These are phyloP conservation scores for Hirschfeldia incana DNA, from an alignment of 345 rosid genomes.

Conservation along the genomic window DNA sequence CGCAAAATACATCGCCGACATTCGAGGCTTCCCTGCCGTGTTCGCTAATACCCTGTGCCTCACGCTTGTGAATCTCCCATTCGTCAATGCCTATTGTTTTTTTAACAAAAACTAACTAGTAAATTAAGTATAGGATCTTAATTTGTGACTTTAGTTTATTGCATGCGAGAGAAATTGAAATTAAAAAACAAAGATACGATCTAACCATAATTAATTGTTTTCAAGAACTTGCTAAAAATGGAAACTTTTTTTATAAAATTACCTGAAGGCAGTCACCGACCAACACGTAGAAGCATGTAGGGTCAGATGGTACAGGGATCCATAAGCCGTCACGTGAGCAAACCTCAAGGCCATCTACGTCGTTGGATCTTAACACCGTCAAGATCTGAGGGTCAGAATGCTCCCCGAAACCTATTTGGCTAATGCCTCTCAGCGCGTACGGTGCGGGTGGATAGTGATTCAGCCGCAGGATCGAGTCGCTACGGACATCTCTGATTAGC, in stretches of 20 bases:
- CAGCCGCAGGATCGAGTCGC: slow-evolving; percentile 72
- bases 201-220: neutral
- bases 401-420: slow-evolving; percentile 81
- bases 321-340: slow-evolving; percentile 59
- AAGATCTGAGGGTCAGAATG: slow-evolving; percentile 99
- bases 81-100: slow-evolving; percentile 63
- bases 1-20: slow-evolving; percentile 85
- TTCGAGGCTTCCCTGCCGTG: slow-evolving; percentile 55
- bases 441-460: slow-evolving; percentile 77
- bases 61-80: slow-evolving; percentile 82
- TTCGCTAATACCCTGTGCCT: slow-evolving; percentile 76
- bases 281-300: slow-evolving; percentile 68
- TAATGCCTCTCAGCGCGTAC: slow-evolving; percentile 22
- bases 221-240: neutral
- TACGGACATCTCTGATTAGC: slow-evolving; percentile 66
- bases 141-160: neutral
- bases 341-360: slow-evolving; percentile 85
- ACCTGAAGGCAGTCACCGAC: slow-evolving; percentile 92
- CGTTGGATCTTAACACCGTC: slow-evolving; percentile 88
- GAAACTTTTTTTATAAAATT: neutral
- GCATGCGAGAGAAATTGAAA: neutral
- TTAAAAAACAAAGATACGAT: neutral
- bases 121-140: neutral
- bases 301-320: slow-evolving; percentile 84
- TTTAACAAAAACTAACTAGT: neutral